Conservation (phyloP, 257 asterid species). For the Anisodus tanguticus region DNA sequence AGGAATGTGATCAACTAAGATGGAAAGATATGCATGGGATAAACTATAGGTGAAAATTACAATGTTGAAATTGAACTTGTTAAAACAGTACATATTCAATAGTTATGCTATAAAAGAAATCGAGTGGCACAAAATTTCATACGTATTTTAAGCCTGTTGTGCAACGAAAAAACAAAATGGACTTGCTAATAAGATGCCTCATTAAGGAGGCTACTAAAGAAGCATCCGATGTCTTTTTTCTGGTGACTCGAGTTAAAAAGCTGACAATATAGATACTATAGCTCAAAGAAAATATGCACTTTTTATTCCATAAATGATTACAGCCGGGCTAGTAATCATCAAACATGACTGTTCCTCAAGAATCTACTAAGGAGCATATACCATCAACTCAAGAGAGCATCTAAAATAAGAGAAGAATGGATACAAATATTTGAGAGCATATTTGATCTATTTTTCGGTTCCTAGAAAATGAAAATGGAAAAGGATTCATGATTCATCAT, state of each 20-base stretch:
- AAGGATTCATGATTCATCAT: neutral
- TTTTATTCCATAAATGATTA: neutral
- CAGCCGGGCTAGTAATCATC: neutral
- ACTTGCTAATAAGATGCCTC: neutral
- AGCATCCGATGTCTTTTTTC: neutral
- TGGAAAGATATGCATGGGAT: neutral
- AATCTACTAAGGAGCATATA: neutral
- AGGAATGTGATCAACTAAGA: neutral
- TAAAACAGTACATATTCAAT: neutral
- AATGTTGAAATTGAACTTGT: neutral
- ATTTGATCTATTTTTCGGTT: neutral
- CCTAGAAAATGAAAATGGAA: neutral
- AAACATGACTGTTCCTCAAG: neutral
- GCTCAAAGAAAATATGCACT: neutral
- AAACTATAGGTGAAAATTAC: neutral
- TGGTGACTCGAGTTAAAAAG: neutral
- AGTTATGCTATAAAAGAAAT: neutral
- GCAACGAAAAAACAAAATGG: neutral
- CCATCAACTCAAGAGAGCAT: slow-evolving; percentile 16
- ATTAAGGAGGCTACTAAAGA: neutral
- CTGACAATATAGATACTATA: neutral
- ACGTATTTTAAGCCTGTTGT: neutral
- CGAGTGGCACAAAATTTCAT: no score
- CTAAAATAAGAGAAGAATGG: neutral
- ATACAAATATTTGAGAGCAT: neutral